Evolutionary conservation across 2,329 filamentous ascomycete species (phyloP).

Genomic region (Hirsutella rhossiliensis): DNA sequence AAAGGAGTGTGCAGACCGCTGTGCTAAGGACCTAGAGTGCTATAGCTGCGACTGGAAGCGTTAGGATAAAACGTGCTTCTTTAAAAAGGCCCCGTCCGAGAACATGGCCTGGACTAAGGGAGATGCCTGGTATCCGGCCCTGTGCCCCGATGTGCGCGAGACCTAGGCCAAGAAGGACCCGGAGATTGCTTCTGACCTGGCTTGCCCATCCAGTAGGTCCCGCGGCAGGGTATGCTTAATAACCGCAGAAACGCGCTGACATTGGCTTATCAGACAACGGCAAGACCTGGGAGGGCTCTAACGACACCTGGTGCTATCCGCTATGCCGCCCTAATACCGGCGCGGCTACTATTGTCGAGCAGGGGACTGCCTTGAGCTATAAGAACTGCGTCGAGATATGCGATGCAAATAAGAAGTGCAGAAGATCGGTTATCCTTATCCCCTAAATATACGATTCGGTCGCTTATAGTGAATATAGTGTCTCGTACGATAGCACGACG

Average conservation of each 20-base stretch:
- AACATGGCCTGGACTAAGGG: not conserved
- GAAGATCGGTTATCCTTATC: slow-evolving; percentile 2
- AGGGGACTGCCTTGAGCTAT: slow-evolving; percentile 2
- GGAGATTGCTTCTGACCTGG: not conserved
- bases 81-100: slow-evolving; percentile 1
- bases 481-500: not conserved
- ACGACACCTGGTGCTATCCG: slow-evolving; percentile 8
- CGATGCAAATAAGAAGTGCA: slow-evolving; percentile 5
- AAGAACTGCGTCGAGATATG: slow-evolving; percentile 6
- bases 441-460: no score
- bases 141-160: not conserved
- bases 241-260: not conserved
- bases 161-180: not conserved
- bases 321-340: slow-evolving; percentile 6
- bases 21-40: not conserved
- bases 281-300: slow-evolving; percentile 6
- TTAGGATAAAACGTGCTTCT: not conserved
- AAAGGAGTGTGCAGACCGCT: slow-evolving; percentile 4
- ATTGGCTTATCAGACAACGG: slow-evolving; percentile 2
- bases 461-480: not conserved
- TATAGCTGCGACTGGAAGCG: not conserved
- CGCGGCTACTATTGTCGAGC: slow-evolving; percentile 3
- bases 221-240: no score
- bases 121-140: slow-evolving; percentile 1
- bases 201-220: not conserved